These are phyloP conservation scores for Aurantiochytrium sp. DNA, from an alignment of 108 stramenopile species.

Conservation along the genomic window DNA sequence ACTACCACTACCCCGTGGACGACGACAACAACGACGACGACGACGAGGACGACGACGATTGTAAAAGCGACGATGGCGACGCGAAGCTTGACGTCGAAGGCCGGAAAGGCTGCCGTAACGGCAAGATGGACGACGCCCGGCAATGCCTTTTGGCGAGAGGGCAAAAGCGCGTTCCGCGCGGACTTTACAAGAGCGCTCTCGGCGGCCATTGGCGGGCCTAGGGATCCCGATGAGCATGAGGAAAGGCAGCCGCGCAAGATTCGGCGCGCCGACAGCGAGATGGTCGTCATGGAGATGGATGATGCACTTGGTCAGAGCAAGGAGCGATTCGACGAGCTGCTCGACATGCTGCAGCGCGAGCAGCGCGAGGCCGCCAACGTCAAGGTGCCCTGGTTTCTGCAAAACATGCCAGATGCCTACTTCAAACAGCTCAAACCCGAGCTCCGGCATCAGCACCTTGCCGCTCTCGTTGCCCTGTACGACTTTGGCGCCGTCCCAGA, in stretches of 20 bases:
- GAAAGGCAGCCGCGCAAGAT: background rate
- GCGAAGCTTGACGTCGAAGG: no score
- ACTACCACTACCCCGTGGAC: no score
- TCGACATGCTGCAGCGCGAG: slow-evolving; percentile 16
- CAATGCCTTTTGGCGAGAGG: no score
- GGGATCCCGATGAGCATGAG: background rate
- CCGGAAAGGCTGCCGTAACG: no score
- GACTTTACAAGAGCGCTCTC: background rate
- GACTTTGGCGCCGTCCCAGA: slow-evolving; percentile 58
- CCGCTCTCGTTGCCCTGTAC: slow-evolving; percentile 79
- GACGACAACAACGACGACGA: no score
- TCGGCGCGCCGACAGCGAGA: background rate
- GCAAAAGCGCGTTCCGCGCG: background rate
- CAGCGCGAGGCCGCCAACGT: background rate
- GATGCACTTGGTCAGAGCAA: background rate
- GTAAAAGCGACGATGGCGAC: no score
- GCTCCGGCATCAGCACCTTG: slow-evolving; percentile 88
- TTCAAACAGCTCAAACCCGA: slow-evolving; percentile 81
- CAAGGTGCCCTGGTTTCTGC: slow-evolving; percentile 85
- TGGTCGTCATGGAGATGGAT: background rate
- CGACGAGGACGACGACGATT: no score
- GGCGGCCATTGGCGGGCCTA: background rate
- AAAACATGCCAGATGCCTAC: slow-evolving; percentile 76
- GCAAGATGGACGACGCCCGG: no score
- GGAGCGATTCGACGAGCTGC: background rate